A percentile compares a stretch with the other conserved stretches of the same genome.
phyloP scores from a whole-genome alignment of 495 filamentous ascomycete species.

The Aspergillus carlsbadensis region DNA sequence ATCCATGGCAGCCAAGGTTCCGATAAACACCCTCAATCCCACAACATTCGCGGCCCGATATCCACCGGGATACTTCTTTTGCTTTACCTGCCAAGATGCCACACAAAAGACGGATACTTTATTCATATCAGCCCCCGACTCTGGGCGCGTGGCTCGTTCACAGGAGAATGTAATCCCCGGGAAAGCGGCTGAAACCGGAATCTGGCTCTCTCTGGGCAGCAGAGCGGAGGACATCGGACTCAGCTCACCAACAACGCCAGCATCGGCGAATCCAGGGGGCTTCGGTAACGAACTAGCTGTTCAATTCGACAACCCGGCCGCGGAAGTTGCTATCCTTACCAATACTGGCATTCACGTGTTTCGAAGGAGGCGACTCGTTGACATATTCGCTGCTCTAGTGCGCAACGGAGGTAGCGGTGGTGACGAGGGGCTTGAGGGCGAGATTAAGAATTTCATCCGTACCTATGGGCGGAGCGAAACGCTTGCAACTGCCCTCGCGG shows the following conservation, averaged over 20 bases:
- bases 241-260: constrained; percentile 66
- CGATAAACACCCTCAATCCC: constrained; percentile 47
- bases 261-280: constrained; percentile 66
- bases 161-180: constrained; percentile 51
- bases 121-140: constrained; percentile 85
- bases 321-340: constrained; percentile 87
- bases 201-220: constrained; percentile 70
- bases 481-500: constrained; percentile 85
- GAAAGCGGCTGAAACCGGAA: constrained; percentile 66
- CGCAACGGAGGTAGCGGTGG: constrained; percentile 62
- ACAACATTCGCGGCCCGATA: constrained; percentile 64
- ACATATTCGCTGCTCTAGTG: constrained; percentile 84
- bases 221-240: constrained; percentile 73
- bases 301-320: constrained; percentile 78
- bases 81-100: constrained; percentile 60
- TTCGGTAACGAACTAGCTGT: constrained; percentile 95
- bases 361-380: constrained; percentile 79
- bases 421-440: constrained; percentile 75
- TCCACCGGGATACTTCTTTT: constrained; percentile 88
- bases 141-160: constrained; percentile 67
- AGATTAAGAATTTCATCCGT: constrained; percentile 76
- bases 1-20: constrained; percentile 29
- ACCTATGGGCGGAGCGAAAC: constrained; percentile 84
- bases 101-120: constrained; percentile 58
- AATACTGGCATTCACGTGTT: constrained; percentile 85